Percentiles rank a stretch among this genome's conserved stretches.
Evolutionary conservation across 2,329 filamentous ascomycete species (phyloP).

Genomic region (Aureobasidium sp.): DNA sequence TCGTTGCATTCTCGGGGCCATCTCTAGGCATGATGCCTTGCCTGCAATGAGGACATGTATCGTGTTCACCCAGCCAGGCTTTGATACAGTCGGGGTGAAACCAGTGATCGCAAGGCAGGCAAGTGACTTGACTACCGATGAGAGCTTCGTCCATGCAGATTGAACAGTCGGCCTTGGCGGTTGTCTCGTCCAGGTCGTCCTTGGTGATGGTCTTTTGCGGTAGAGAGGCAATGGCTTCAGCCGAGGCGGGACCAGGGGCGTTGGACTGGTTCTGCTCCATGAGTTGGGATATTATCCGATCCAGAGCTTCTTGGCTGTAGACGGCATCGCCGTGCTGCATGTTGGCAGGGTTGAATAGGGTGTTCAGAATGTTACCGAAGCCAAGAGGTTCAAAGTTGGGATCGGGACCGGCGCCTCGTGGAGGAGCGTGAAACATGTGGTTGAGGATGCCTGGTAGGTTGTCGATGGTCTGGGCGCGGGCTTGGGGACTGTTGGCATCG

Average conservation of each 20-base stretch:
- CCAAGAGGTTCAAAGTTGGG: constrained; percentile 18
- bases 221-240: constrained; percentile 65
- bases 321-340: constrained; percentile 67
- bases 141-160: constrained; percentile 88
- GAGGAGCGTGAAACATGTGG: constrained; percentile 14
- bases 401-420: constrained; percentile 1
- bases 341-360: constrained; percentile 36
- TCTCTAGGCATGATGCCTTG: constrained; percentile 42
- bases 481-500: constrained; percentile 45
- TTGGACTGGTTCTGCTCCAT: constrained; percentile 77
- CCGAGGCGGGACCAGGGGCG: constrained; percentile 73
- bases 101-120: constrained; percentile 86
- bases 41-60: constrained; percentile 82
- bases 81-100: constrained; percentile 80
- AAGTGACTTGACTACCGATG: constrained; percentile 64
- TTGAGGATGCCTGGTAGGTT: constrained; percentile 3
- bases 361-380: constrained; percentile 41
- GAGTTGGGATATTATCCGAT: constrained; percentile 77
- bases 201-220: constrained; percentile 62
- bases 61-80: constrained; percentile 81
- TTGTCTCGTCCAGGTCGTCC: constrained; percentile 60
- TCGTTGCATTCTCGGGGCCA: constrained; percentile 17
- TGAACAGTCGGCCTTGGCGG: constrained; percentile 71
- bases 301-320: constrained; percentile 82
- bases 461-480: constrained; percentile 18